Evolutionary conservation across 257 asterid genomes (phyloP).

Genomic region (Gentiana macrophylla): DNA sequence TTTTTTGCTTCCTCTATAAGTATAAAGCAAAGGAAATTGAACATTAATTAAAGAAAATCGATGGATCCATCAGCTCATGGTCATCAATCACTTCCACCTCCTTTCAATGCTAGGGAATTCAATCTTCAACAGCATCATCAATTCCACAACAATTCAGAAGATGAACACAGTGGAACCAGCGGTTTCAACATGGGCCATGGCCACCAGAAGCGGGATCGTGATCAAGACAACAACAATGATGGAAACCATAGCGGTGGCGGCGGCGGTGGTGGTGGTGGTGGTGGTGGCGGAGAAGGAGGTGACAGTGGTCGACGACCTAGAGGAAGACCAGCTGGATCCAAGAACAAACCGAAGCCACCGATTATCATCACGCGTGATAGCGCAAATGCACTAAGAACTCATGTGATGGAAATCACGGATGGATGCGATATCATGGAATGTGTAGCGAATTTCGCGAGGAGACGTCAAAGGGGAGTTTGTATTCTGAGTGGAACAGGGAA

Average conservation of each 20-base stretch:
- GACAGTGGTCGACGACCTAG: slow-evolving; percentile 52
- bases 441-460: slow-evolving; percentile 57
- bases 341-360: slow-evolving; percentile 82
- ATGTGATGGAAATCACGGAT: slow-evolving; percentile 84
- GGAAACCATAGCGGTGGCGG: slow-evolving; percentile 1
- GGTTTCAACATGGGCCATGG: slow-evolving; percentile 31
- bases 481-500: slow-evolving; percentile 78
- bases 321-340: slow-evolving; percentile 90
- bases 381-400: slow-evolving; percentile 84
- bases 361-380: slow-evolving; percentile 86
- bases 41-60: slow-evolving; percentile 8
- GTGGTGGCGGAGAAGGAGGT: slow-evolving; percentile 21
- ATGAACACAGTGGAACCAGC: slow-evolving; percentile 62
- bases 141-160: slow-evolving; percentile 51
- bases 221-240: slow-evolving; percentile 19
- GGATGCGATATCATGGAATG: slow-evolving; percentile 79
- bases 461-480: slow-evolving; percentile 84
- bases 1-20: slow-evolving; percentile 3
- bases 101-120: slow-evolving; percentile 80
- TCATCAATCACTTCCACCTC: slow-evolving; percentile 60
- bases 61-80: slow-evolving; percentile 21
- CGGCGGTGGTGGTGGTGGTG: slow-evolving; percentile 2
- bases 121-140: slow-evolving; percentile 50
- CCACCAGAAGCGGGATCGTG: slow-evolving; percentile 35
- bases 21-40: neutral